Conservation (phyloP, 169 alveolate species). For the Babesia ovata region DNA sequence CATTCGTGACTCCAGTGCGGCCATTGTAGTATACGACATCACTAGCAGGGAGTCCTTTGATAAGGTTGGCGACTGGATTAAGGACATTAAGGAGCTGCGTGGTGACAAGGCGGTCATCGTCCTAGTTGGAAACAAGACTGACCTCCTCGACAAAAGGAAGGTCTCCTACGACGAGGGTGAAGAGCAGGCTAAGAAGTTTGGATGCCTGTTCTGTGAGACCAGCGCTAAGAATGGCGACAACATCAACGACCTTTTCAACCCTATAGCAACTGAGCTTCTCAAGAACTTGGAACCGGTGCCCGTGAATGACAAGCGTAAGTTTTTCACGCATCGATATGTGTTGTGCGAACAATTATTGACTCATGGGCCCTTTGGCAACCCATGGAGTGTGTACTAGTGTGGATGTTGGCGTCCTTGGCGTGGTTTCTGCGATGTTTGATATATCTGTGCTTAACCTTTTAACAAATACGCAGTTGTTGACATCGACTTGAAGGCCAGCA, state of each 20-base stretch:
- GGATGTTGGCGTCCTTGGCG: not conserved
- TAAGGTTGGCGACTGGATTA: conserved; percentile 93
- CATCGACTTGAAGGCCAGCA: conserved; percentile 58
- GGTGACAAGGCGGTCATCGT: conserved; percentile 95
- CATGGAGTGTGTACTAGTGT: not conserved
- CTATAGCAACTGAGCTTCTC: conserved; percentile 58
- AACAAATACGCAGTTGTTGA: conserved; percentile 55
- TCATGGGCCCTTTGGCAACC: not conserved
- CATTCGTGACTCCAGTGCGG: conserved; percentile 95
- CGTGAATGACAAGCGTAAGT: conserved; percentile 62
- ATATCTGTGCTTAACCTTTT: not conserved
- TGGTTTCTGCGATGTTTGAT: not conserved
- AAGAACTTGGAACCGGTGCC: conserved; percentile 65
- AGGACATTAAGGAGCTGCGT: conserved; percentile 93
- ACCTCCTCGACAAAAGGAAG: conserved; percentile 90
- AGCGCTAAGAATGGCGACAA: conserved; percentile 97
- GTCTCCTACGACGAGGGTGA: conserved; percentile 93
- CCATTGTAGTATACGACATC: conserved; percentile 94
- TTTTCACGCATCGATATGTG: not conserved
- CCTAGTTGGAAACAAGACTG: conserved; percentile 97
- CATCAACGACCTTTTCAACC: conserved; percentile 72
- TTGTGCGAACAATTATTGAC: not conserved
- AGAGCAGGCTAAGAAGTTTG: conserved; percentile 88
- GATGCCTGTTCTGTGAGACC: conserved; percentile 92
- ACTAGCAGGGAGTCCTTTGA: conserved; percentile 90